A percentile compares a stretch with the other conserved stretches of the same genome.
phyloP scores from a whole-genome alignment of 768 basidiomycete genomes.

The Clathrus columnatus region DNA sequence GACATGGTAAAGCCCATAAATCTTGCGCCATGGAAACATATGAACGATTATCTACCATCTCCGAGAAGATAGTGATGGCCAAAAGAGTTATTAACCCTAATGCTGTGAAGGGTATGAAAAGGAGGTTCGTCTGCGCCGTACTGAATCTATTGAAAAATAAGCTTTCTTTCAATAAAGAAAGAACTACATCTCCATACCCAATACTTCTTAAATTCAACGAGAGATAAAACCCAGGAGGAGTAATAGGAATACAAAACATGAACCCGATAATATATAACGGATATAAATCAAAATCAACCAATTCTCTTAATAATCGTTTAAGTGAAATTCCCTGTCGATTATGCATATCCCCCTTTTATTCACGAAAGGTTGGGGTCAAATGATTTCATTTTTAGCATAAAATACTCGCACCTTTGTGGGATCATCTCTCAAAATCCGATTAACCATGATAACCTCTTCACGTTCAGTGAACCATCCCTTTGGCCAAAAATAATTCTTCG shows the following conservation, averaged over 20 bases:
- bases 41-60: conserved; percentile 49
- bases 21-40: conserved; percentile 43
- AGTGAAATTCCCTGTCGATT: conserved; percentile 54
- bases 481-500: conserved; percentile 48
- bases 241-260: conserved; percentile 16
- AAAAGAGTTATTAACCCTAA: conserved; percentile 16
- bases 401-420: conserved; percentile 40
- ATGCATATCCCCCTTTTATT: conserved; percentile 42
- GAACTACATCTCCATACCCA: conserved; percentile 32
- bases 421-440: conserved; percentile 54
- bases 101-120: conserved; percentile 50
- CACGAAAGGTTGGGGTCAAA: neutral
- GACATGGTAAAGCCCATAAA: conserved; percentile 54
- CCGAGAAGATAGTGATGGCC: conserved; percentile 41
- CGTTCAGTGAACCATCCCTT: conserved; percentile 59
- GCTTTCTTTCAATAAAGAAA: conserved; percentile 59
- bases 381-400: neutral
- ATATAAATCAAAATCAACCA: conserved; percentile 58
- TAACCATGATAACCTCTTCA: conserved; percentile 59
- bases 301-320: conserved; percentile 39
- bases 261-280: conserved; percentile 53
- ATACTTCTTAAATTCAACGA: neutral
- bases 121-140: conserved; percentile 53
- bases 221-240: neutral
- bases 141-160: conserved; percentile 55